Evolutionary conservation across 371 early-diverging fungal genomes (phyloP).

Genomic region (Gilbertella persicaria): DNA sequence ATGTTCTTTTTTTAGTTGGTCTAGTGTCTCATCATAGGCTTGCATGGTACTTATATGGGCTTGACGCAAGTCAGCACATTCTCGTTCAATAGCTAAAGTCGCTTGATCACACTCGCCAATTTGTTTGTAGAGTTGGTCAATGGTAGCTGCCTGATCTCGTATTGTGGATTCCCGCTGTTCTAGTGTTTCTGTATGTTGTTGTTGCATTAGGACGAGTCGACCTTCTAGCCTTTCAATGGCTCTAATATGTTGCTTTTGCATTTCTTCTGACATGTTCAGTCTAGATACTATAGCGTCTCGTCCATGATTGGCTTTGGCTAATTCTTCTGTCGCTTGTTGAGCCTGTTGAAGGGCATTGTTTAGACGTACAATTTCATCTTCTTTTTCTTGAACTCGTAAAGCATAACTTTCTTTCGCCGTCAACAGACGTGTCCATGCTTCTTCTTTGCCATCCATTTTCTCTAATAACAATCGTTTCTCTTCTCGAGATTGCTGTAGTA

Average conservation of each 20-base stretch:
- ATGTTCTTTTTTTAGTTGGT: constrained; percentile 19
- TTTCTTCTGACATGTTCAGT: constrained; percentile 7
- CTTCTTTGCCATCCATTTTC: constrained; percentile 36
- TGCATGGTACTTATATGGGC: constrained; percentile 28
- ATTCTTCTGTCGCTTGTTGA: constrained; percentile 5
- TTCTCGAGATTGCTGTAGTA: constrained; percentile 26
- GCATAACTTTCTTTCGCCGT: constrained; percentile 47
- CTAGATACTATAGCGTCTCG: constrained; percentile 7
- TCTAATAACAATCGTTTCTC: constrained; percentile 28
- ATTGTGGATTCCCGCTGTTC: constrained; percentile 10
- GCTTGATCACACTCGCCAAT: constrained; percentile 29
- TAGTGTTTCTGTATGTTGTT: constrained; percentile 4
- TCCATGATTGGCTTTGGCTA: constrained; percentile 8
- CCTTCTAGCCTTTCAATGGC: constrained; percentile 33
- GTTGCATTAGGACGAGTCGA: constrained; percentile 18
- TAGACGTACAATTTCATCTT: constrained; percentile 26
- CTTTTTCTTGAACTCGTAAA: constrained; percentile 35
- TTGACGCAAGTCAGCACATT: constrained; percentile 35
- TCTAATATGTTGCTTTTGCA: constrained; percentile 27
- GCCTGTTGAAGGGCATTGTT: constrained; percentile 15
- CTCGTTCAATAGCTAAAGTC: constrained; percentile 34
- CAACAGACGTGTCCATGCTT: constrained; percentile 39
- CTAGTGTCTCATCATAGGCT: constrained; percentile 29
- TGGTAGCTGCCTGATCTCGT: constrained; percentile 27
- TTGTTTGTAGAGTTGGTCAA: constrained; percentile 28